These are phyloP conservation scores for Mucor indicus DNA, from an alignment of 371 early-diverging fungal genomes.

Conservation along the genomic window DNA sequence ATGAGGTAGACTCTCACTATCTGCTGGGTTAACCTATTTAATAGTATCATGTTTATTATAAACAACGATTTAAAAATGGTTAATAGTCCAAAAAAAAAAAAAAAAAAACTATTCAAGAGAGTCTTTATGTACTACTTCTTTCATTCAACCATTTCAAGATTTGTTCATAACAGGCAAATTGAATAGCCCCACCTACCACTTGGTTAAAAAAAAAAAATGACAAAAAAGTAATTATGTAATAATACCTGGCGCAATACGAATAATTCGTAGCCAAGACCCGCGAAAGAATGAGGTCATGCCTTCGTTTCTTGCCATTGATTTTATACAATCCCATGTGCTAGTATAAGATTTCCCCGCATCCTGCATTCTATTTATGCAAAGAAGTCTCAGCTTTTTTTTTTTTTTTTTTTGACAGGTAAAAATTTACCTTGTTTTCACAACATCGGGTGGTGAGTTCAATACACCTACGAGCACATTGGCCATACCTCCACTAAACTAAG, in stretches of 20 bases:
- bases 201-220: no score
- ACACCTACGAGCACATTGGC: conserved; percentile 53
- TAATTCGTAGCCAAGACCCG: background rate
- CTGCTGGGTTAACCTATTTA: no score
- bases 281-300: conserved; percentile 17
- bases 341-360: conserved; percentile 38
- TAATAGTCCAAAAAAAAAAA: no score
- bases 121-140: background rate
- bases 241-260: background rate
- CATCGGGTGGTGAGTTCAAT: conserved; percentile 50
- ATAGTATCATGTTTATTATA: no score
- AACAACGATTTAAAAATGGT: no score
- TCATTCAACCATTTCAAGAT: conserved; percentile 23
- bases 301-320: conserved; percentile 39
- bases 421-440: conserved; percentile 39
- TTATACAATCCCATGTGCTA: conserved; percentile 42
- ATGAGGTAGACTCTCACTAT: no score
- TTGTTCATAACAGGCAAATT: conserved; percentile 40
- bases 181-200: conserved; percentile 40
- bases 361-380: conserved; percentile 39
- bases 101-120: no score
- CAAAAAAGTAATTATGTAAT: no score
- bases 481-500: conserved; percentile 41
- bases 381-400: background rate
- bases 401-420: background rate